Percentiles rank a stretch among this genome's conserved stretches.
phyloP scores from a whole-genome alignment of 345 rosid species.

The Dipteronia sinensis region DNA sequence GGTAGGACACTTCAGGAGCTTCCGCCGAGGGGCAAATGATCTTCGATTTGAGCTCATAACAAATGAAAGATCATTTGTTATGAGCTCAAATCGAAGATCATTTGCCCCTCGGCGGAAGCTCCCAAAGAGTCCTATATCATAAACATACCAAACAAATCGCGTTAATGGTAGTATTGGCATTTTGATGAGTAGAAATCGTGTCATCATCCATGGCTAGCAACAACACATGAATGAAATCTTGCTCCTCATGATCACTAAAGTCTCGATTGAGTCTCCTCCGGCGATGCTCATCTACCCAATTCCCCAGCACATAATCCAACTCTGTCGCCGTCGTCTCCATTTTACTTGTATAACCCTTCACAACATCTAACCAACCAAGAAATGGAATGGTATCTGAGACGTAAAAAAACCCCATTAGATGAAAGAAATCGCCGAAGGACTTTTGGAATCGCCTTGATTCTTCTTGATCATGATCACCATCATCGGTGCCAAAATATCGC shows the following conservation, averaged over 20 bases:
- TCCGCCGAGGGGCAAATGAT: no score
- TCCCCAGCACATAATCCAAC: constrained; percentile 38
- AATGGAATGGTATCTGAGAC: constrained; percentile 34
- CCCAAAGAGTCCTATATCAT: no score
- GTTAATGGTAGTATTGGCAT: constrained; percentile 52
- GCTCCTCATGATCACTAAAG: constrained; percentile 9
- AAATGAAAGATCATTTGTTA: no score
- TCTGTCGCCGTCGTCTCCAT: constrained; percentile 41
- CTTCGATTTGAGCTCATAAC: no score
- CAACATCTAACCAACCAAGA: constrained; percentile 38
- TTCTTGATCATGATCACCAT: not conserved
- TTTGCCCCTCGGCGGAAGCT: no score
- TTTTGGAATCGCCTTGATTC: constrained; percentile 25
- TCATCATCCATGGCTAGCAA: constrained; percentile 42
- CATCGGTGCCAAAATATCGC: constrained; percentile 17
- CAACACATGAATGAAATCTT: constrained; percentile 60
- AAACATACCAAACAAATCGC: constrained; percentile 56
- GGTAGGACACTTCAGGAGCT: no score
- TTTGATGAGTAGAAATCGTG: constrained; percentile 33
- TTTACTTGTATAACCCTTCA: constrained; percentile 25
- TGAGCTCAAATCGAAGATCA: no score
- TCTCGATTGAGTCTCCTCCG: constrained; percentile 8
- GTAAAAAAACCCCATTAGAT: constrained; percentile 19
- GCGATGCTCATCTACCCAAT: constrained; percentile 45
- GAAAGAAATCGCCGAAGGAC: constrained; percentile 27